These are phyloP conservation scores for Solanum pinnatisectum DNA, from an alignment of 257 asterid genomes.

Conservation along the genomic window DNA sequence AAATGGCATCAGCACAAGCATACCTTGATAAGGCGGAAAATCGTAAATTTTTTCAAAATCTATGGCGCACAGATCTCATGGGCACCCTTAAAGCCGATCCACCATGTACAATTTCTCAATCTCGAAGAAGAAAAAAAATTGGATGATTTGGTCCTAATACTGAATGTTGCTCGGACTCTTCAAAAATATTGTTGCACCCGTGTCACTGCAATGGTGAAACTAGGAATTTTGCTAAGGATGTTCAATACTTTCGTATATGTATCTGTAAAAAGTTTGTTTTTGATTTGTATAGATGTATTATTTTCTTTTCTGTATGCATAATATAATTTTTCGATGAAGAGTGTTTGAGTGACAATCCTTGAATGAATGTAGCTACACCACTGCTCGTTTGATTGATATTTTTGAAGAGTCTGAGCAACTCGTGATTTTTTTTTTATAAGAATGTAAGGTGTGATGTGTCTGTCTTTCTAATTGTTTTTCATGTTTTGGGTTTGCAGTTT, in stretches of 20 bases:
- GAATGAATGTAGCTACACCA: not conserved
- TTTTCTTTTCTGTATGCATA: not conserved
- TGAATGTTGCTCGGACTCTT: no score
- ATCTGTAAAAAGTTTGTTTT: not conserved
- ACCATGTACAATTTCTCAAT: not conserved
- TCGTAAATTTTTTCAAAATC: conserved; percentile 14
- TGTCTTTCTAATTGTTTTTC: not conserved
- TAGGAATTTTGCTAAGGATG: not conserved
- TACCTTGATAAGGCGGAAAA: conserved; percentile 8
- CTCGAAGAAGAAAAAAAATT: not conserved
- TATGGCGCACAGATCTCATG: conserved; percentile 26
- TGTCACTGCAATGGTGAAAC: not conserved
- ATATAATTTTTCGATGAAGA: not conserved
- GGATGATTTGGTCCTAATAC: not conserved
- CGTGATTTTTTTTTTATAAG: not conserved
- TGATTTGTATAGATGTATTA: not conserved
- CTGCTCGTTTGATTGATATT: not conserved
- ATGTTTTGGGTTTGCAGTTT: conserved; percentile 18
- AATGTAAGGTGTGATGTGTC: not conserved
- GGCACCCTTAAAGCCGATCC: conserved; percentile 15
- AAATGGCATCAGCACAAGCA: conserved; percentile 7
- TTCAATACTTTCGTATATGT: not conserved
- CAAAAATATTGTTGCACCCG: not conserved
- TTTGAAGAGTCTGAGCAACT: not conserved
- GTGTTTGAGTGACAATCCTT: not conserved